A percentile compares a stretch with the other conserved stretches of the same genome.
phyloP scores from a whole-genome alignment of 345 rosid genomes.

The Clarkia xantiana region DNA sequence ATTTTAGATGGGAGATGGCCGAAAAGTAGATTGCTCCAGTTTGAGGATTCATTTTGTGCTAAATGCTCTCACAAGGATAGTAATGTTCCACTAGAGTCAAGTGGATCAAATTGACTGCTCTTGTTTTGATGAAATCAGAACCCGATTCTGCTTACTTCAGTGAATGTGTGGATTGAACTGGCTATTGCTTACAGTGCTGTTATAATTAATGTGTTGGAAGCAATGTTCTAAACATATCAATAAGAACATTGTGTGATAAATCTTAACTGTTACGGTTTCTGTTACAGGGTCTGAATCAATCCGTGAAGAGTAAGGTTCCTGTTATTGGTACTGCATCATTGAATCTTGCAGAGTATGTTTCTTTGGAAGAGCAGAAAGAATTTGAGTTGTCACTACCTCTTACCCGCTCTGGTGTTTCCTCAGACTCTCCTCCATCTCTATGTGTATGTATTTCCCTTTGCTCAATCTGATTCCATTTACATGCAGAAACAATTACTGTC shows the following conservation, averaged over 20 bases:
- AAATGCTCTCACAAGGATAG: too few species aligned
- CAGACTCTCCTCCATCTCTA: conserved; percentile 19
- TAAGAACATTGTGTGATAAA: not conserved
- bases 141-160: too few species aligned
- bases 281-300: conserved; percentile 48
- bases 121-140: too few species aligned
- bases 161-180: too few species aligned
- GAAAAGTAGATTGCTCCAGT: too few species aligned
- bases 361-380: conserved; percentile 42
- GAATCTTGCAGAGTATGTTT: conserved; percentile 52
- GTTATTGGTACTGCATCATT: conserved; percentile 41
- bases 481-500: not conserved
- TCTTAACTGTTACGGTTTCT: not conserved
- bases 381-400: conserved; percentile 50
- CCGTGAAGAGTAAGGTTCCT: conserved; percentile 39
- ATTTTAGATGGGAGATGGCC: too few species aligned
- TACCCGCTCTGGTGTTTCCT: conserved; percentile 14
- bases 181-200: too few species aligned
- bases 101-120: too few species aligned
- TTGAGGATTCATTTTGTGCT: too few species aligned
- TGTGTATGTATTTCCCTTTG: conserved; percentile 29
- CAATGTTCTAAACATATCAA: not conserved
- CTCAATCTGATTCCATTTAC: conserved; percentile 4
- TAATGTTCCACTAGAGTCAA: too few species aligned
- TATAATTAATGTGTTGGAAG: too few species aligned